phyloP scores from a whole-genome alignment of 2,329 filamentous ascomycete species.

The Pseudonectria foliicola region DNA sequence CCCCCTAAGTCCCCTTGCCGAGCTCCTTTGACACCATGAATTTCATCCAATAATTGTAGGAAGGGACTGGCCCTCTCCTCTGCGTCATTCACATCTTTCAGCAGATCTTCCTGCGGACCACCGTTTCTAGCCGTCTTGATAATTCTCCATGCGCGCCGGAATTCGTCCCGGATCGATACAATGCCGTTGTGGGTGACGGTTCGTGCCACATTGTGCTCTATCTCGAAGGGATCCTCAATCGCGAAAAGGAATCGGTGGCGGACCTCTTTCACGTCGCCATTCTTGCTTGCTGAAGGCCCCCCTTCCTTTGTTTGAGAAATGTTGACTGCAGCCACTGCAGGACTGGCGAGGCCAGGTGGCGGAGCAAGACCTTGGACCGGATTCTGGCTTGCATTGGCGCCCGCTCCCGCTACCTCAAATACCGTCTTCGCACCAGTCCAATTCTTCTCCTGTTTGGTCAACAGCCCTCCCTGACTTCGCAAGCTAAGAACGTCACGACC shows the following conservation, averaged over 20 bases:
- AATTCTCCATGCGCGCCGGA: slow-evolving; percentile 70
- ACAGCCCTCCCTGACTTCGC: slow-evolving; percentile 60
- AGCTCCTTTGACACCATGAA: slow-evolving; percentile 22
- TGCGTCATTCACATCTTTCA: slow-evolving; percentile 40
- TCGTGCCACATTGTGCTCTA: slow-evolving; percentile 79
- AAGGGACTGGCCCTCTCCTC: slow-evolving; percentile 19
- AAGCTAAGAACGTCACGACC: slow-evolving; percentile 72
- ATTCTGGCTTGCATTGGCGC: slow-evolving; percentile 7
- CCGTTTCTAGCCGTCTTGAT: slow-evolving; percentile 47
- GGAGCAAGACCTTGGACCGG: slow-evolving; percentile 11
- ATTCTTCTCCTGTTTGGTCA: slow-evolving; percentile 69
- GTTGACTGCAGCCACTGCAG: slow-evolving; percentile 1
- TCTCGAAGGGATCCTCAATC: slow-evolving; percentile 87
- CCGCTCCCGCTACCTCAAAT: slow-evolving; percentile 41
- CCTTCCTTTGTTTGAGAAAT: slow-evolving; percentile 7
- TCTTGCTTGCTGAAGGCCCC: slow-evolving; percentile 19
- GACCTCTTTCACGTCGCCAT: slow-evolving; percentile 55
- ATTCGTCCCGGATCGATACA: slow-evolving; percentile 75
- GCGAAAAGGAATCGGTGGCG: slow-evolving; percentile 78
- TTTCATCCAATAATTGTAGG: slow-evolving; percentile 24
- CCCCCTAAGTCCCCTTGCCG: too few species aligned
- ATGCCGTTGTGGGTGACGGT: slow-evolving; percentile 81
- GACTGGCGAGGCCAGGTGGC: neutral
- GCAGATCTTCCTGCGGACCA: slow-evolving; percentile 38
- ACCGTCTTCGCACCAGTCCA: slow-evolving; percentile 80